Evolutionary conservation across 2,329 filamentous ascomycete species (phyloP), one percentile per base, ranked within the genome.

Genomic region (Colletotrichum salicis): DNA sequence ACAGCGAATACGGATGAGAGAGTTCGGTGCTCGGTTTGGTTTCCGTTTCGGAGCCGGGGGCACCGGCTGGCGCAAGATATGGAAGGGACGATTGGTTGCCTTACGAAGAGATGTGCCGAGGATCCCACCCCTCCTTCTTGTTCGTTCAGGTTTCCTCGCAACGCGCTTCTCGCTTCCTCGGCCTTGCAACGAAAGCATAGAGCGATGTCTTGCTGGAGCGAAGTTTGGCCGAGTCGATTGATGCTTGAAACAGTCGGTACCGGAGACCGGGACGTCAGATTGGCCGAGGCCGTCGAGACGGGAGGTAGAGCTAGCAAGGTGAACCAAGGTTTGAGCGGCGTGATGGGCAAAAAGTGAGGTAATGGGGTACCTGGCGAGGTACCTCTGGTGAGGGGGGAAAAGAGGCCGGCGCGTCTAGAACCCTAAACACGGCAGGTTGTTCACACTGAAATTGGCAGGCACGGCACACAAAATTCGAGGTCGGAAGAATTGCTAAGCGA

Each of bases 401-500:
- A 41, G 37, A 54, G 51, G 41, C 55, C 35, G 45, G 15, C 60
- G 70, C 70, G 70, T 64, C 70, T 70, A 8, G 70, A 72, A 70
- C 70, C 70, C 70, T 72, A 72, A 72, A 60, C 61, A 58, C 24
- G 24, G 22, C 24, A 27, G 57, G 51, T 37, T 41, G 31, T 55
- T 45, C 48, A 29, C 37, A 51, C 45, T 59, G 27, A 56, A 64
- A 68, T 55, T 55, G n/a, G 37, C 35, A 35, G 41, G 41, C 35
- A 52, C 29, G 51, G 68, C 66, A 72, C 68, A 69, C 69, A 71
- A 71, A 69, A 71, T 52, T 63, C 37, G 68, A 67, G 52, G 68
- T 33, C 35, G 27, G 67, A 56, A 67, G 57, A 71, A 70, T 64
- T 69, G 58, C 51, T 71, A 72, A 72, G 70, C 70, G 70, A 72